Percentiles rank a stretch among this genome's conserved stretches.
phyloP scores from a whole-genome alignment of 2,329 filamentous ascomycete species.

The Fusarium miscanthi region DNA sequence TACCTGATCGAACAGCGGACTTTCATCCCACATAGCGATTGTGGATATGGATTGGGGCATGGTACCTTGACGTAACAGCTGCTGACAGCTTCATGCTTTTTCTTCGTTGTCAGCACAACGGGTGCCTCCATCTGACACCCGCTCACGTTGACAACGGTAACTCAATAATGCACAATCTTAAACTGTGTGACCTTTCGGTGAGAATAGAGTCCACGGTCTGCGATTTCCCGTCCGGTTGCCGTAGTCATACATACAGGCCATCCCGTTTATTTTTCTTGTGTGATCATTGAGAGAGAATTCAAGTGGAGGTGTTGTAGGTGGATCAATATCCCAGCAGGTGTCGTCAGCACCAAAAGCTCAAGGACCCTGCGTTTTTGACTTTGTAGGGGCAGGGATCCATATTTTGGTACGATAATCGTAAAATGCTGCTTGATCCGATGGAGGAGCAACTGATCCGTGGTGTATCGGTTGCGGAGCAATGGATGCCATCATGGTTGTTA shows the following conservation, averaged over 20 bases:
- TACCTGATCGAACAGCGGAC: not conserved
- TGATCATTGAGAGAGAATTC: slow-evolving; percentile 23
- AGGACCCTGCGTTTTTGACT: slow-evolving; percentile 22
- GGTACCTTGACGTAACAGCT: not conserved
- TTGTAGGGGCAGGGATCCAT: slow-evolving; percentile 11
- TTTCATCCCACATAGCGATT: not conserved
- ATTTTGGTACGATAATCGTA: not conserved
- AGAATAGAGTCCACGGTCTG: not conserved
- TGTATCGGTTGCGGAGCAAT: slow-evolving; percentile 11
- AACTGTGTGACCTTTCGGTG: not conserved
- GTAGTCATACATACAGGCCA: not conserved
- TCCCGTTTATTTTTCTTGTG: slow-evolving; percentile 2
- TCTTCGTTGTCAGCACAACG: slow-evolving; percentile 22
- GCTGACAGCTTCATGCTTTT: slow-evolving; percentile 17
- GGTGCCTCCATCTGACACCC: slow-evolving; percentile 15
- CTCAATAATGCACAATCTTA: slow-evolving; percentile 20
- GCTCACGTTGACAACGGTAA: slow-evolving; percentile 6
- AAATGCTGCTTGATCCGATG: not conserved
- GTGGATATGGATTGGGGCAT: not conserved
- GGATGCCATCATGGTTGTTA: slow-evolving; percentile 24
- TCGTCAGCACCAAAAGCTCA: slow-evolving; percentile 41
- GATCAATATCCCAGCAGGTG: slow-evolving; percentile 32
- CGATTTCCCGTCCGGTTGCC: not conserved
- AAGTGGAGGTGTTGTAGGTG: slow-evolving; percentile 29
- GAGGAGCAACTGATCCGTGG: not conserved